Evolutionary conservation across 1,139 yeast genomes (phyloP), one percentile per base, ranked within the genome.

Genomic region (Taphrina deformans): DNA sequence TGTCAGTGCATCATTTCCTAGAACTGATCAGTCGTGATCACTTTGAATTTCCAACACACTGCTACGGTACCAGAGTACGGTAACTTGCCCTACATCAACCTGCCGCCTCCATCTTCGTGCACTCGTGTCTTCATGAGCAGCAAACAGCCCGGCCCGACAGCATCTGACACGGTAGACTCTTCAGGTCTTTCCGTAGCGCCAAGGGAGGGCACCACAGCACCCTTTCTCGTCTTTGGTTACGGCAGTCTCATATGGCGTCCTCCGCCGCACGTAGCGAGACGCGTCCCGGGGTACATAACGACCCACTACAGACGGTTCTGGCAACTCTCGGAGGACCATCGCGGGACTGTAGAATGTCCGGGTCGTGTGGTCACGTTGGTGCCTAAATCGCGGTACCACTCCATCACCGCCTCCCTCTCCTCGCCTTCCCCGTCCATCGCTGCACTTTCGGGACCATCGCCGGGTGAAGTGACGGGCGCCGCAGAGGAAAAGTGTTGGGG

Each of bases 191-290:
- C 33, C 9, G 9, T 6, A 29, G 41, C 41, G 6, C 41, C 41
- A 9, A 12, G n/a, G 4, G 41, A 38, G 1, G 48, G 44, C 5
- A 33, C 23, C 14, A 24, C 55, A 6, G n/a, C 50, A 14, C 38
- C 63, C 16, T 38, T 48, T 10, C 50, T 40, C 18, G 63, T 92
- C 18, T 86, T 91, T 27, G 97, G 97, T 2, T 92, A 92, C 73
- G 98, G 98, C 0, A 88, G 96, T 0, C 79, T 92, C 64, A 85
- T 92, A 27, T 92, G 88, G 80, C 92, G 91, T 73, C 97, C 97
- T 0, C 97, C 97, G 0, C 93, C 96, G 24, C 83, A 84, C 67
- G 80, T 82, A 21, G 81, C 80, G 55, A 80, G 82, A 69, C 78
- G 84, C 48, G 84, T 88, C 7, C 85, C 89, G 0, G 97, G 97